Evolutionary conservation across 2,329 filamentous ascomycete genomes (phyloP), one percentile per base, ranked within the genome.

Genomic region (Alternaria novae-zelandiae): DNA sequence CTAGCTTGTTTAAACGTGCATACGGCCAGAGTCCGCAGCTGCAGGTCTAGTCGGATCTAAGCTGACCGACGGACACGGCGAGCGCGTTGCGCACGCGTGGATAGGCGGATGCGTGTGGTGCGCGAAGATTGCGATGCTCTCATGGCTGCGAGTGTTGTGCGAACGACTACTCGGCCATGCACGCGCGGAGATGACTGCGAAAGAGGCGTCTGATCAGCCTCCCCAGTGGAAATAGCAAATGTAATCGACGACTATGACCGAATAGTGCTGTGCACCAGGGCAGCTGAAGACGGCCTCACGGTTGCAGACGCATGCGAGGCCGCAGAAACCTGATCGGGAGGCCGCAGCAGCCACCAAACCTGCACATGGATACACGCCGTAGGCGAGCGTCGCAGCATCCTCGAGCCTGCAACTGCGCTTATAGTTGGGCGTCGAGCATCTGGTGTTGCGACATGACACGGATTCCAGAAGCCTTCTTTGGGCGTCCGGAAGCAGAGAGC

Each of bases 31-130:
- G 70, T 63, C 67, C 70, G 69, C 71, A 77, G 66, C 71, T 78
- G 76, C 77, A 78, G 69, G 66, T 70, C 70, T 76, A 77, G 77
- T 73, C 69, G 72, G 72, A 72, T 73, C 74, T 77, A 74, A 77
- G 75, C 76, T 79, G 77, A 78, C 75, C 66, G 74, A 71, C 72
- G 61, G 70, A 46, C 64, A 75, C 64, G 70, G 74, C 73, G 71
- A 70, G 67, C 59, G 73, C 72, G 70, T 63, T 70, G 69, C 70
- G 60, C 67, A 75, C 68, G 71, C 73, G 74, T 74, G 74, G 77
- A 77, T 78, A 76, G 77, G 76, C 69, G 69, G 71, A 58, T 61
- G 63, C 54, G 23, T 63, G 59, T 41, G 54, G 64, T 59, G 63
- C 51, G 59, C 62, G 65, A 70, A 79, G 70, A 79, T 78, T 78